Conservation (phyloP, 441 rosid species). For the Aleurites moluccanus region DNA sequence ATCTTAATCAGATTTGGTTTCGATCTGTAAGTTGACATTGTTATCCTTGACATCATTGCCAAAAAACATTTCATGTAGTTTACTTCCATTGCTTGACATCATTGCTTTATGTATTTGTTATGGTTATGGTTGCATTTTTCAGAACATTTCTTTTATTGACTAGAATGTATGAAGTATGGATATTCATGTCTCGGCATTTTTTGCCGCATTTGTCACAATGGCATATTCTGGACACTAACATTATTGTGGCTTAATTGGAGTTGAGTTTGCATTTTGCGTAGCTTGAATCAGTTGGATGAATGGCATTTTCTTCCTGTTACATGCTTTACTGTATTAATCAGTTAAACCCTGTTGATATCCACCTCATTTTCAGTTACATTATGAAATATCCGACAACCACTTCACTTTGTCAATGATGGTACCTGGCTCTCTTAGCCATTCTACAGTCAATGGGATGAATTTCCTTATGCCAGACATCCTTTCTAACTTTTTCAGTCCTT, state of each 20-base stretch:
- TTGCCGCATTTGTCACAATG: background rate
- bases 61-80: too few species aligned
- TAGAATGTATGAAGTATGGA: background rate
- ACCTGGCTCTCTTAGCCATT: background rate
- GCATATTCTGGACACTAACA: background rate
- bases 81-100: too few species aligned
- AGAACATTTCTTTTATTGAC: background rate
- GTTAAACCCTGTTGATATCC: background rate
- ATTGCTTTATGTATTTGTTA: background rate
- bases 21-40: too few species aligned
- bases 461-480: background rate
- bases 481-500: background rate
- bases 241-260: background rate
- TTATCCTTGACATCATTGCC: too few species aligned
- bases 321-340: background rate
- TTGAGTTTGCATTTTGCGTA: background rate
- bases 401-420: background rate
- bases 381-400: background rate
- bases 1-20: too few species aligned
- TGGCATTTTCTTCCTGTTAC: background rate
- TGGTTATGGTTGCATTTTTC: background rate
- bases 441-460: background rate
- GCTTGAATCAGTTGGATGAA: background rate
- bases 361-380: background rate
- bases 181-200: background rate